Percentiles rank a stretch among this genome's conserved stretches.
Conservation (phyloP, 2,329 filamentous ascomycete genomes). For the Aspergillus aculeatinus region DNA sequence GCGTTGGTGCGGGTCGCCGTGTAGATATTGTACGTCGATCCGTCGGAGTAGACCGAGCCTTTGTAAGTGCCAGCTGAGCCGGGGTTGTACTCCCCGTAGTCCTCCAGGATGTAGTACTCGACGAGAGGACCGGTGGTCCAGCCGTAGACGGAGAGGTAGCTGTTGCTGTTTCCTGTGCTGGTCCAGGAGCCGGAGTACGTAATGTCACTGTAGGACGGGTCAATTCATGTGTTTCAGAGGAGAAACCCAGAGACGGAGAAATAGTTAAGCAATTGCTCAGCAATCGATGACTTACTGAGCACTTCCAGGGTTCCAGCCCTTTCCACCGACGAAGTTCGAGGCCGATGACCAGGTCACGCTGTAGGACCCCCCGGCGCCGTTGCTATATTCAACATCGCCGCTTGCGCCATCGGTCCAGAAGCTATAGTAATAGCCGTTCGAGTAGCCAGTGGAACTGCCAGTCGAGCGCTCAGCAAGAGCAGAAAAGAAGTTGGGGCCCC, state of each 20-base stretch:
- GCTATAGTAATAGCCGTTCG: conserved; percentile 51
- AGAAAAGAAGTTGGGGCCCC: conserved; percentile 8
- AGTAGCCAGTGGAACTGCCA: conserved; percentile 30
- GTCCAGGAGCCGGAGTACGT: conserved; percentile 32
- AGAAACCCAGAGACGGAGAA: too few relatives aligned
- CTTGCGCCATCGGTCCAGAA: conserved; percentile 50
- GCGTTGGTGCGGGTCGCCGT: conserved; percentile 37
- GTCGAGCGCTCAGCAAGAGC: conserved; percentile 20
- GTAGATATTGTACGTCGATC: conserved; percentile 40
- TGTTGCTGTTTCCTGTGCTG: conserved; percentile 32
- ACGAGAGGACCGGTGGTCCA: conserved; percentile 41
- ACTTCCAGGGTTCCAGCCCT: conserved; percentile 58
- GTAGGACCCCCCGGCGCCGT: conserved; percentile 47
- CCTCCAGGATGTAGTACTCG: conserved; percentile 42
- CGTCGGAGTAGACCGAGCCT: conserved; percentile 40
- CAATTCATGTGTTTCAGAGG: not conserved
- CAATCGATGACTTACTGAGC: conserved; percentile 41
- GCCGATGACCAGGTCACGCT: conserved; percentile 46
- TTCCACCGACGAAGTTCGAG: conserved; percentile 59
- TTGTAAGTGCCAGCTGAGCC: conserved; percentile 26
- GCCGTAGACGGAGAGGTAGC: conserved; percentile 41
- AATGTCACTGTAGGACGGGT: conserved; percentile 21
- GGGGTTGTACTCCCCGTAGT: conserved; percentile 36
- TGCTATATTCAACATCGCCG: conserved; percentile 47
- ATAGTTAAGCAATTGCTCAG: too few relatives aligned